Evolutionary conservation across 176 grass and related monocot genomes (phyloP), one percentile per base, ranked within the genome.

Genomic region (Zea mays): DNA sequence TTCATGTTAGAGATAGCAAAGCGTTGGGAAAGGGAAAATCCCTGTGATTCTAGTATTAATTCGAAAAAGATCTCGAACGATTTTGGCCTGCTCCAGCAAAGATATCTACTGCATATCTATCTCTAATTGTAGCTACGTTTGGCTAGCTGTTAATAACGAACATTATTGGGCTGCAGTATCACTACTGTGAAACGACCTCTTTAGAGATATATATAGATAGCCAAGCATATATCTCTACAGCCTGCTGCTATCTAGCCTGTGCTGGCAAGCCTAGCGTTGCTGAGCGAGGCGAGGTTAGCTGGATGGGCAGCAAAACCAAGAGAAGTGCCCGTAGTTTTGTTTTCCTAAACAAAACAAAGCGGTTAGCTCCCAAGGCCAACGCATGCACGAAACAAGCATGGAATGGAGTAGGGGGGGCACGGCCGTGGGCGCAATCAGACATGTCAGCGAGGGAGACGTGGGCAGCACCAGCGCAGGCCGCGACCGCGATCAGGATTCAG

Each of bases 361-460:
- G 17, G 54, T 56, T 56, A 19, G 52, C n/a, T n/a, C n/a, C n/a
- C n/a, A n/a, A n/a, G n/a, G 27, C 27, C 27, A 27, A 27, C 27
- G 27, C 27, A 27, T 27, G 27, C 27, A 27, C 27, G 27, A 27
- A 27, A 27, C 27, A 27, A 27, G 27, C 27, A 27, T 27, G 27
- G 27, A 27, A 27, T 27, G 27, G 27, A 86, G 76, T 45, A 6
- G 61, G 38, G 16, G 36, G 19, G 38, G 48, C 14, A 11, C 8
- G 35, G 17, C 13, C 0, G 17, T 4, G 72, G 39, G 17, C 59
- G 69, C 75, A 62, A 64, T 84, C 63, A 84, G 86, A 80, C 81
- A 71, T 75, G 76, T 88, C 81, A 88, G 80, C 75, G 58, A 36
- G 79, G 35, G 85, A 57, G 85, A 84, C 86, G 81, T 84, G 86